These are phyloP conservation scores for Pulveroboletus sp. DNA, from an alignment of 768 basidiomycete species.

Conservation along the genomic window DNA sequence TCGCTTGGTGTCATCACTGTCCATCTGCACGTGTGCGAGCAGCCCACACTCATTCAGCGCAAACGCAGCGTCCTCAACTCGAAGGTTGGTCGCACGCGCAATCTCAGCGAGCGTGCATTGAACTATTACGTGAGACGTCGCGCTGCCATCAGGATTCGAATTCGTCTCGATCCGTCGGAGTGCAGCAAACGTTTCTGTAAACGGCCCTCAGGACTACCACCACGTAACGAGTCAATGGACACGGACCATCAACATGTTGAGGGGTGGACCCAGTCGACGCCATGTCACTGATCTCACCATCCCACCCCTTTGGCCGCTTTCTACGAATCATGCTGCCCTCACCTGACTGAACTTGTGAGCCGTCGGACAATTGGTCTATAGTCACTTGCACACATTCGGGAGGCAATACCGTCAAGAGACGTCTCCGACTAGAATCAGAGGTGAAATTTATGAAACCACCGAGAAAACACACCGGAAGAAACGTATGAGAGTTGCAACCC, in stretches of 20 bases:
- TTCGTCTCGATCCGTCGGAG: constrained; percentile 56
- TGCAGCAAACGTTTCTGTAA: constrained; percentile 49
- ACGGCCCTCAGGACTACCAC: neutral
- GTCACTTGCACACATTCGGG: constrained; percentile 45
- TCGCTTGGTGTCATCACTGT: constrained; percentile 29
- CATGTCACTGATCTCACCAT: constrained; percentile 56
- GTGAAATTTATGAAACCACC: neutral
- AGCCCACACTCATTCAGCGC: constrained; percentile 86
- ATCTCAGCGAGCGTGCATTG: constrained; percentile 73
- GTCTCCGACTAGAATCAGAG: constrained; percentile 29
- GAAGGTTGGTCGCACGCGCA: constrained; percentile 73
- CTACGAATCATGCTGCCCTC: constrained; percentile 32
- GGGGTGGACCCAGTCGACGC: constrained; percentile 30
- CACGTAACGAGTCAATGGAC: neutral
- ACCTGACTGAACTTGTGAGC: constrained; percentile 32
- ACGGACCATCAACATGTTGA: constrained; percentile 39
- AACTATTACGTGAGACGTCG: constrained; percentile 62
- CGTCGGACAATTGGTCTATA: constrained; percentile 42
- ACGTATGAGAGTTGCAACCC: constrained; percentile 79
- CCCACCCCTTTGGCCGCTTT: constrained; percentile 65
- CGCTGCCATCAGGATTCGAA: constrained; percentile 60
- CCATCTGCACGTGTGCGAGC: constrained; percentile 42
- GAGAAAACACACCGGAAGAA: constrained; percentile 61
- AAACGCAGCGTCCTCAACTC: constrained; percentile 82
- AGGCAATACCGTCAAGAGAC: constrained; percentile 57